phyloP scores from a whole-genome alignment of 2,329 filamentous ascomycete species.

The Chaetomium olivaceum region DNA sequence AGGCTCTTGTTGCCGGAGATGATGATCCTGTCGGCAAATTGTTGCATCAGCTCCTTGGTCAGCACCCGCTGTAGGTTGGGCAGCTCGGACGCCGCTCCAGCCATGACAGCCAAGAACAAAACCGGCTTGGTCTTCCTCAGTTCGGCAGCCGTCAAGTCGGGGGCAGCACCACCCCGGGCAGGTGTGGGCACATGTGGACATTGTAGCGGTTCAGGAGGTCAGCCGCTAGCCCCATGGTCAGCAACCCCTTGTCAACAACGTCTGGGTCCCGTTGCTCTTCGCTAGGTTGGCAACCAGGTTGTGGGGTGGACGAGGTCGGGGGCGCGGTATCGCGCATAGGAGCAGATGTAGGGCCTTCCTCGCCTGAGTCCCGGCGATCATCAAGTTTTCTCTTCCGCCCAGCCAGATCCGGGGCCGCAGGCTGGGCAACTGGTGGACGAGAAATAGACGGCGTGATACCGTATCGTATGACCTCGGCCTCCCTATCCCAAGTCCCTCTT shows the following conservation, averaged over 20 bases:
- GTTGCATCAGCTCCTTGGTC: conserved; percentile 68
- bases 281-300: conserved; percentile 21
- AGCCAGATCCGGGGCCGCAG: neutral
- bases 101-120: conserved; percentile 70
- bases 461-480: neutral
- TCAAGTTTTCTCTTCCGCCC: conserved; percentile 21
- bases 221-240: conserved; percentile 57
- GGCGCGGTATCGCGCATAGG: neutral
- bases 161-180: conserved; percentile 64
- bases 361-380: conserved; percentile 2
- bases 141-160: conserved; percentile 54
- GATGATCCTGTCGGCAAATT: conserved; percentile 73
- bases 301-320: conserved; percentile 25
- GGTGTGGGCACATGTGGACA: conserved; percentile 59
- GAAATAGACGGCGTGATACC: neutral
- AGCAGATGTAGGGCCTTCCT: neutral
- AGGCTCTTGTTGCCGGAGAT: conserved; percentile 77
- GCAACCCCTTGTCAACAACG: conserved; percentile 59
- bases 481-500: conserved; percentile 8
- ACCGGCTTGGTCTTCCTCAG: conserved; percentile 61
- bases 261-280: conserved; percentile 40
- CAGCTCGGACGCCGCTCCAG: conserved; percentile 61
- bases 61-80: conserved; percentile 60
- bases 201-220: conserved; percentile 61
- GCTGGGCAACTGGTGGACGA: neutral